Conservation (phyloP, 2,329 filamentous ascomycete species). For the Dissoconium aciculare region DNA sequence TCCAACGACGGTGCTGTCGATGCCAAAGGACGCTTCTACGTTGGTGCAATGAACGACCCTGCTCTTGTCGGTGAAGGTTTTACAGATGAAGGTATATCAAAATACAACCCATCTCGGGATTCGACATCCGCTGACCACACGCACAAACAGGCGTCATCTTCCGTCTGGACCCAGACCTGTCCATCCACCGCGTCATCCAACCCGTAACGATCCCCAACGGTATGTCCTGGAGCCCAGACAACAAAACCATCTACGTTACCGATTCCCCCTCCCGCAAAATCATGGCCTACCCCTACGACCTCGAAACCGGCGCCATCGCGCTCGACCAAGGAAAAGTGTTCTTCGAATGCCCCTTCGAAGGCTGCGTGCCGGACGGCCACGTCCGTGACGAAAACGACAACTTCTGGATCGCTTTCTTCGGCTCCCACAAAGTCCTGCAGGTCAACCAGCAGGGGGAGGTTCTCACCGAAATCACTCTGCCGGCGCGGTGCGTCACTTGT, state of each 20-base stretch:
- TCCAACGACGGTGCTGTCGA: constrained; percentile 75
- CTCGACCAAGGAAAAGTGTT: constrained; percentile 56
- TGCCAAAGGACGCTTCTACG: constrained; percentile 66
- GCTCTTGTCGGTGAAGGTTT: constrained; percentile 15
- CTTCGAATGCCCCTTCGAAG: constrained; percentile 52
- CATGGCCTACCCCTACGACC: constrained; percentile 59
- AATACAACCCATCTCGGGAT: neutral
- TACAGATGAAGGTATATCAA: constrained; percentile 24
- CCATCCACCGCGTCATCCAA: constrained; percentile 44
- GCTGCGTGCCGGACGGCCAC: constrained; percentile 63
- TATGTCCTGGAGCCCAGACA: constrained; percentile 61
- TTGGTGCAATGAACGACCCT: constrained; percentile 80
- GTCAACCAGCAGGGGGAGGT: constrained; percentile 56
- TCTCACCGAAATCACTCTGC: constrained; percentile 58
- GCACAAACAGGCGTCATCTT: constrained; percentile 49
- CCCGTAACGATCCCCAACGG: constrained; percentile 31
- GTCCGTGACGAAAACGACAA: constrained; percentile 71
- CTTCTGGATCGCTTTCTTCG: constrained; percentile 80
- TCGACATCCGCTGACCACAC: constrained; percentile 1
- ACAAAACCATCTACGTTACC: constrained; percentile 66
- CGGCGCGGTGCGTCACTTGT: constrained; percentile 69
- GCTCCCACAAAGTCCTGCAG: constrained; percentile 58
- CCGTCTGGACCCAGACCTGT: constrained; percentile 50
- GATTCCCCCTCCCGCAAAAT: constrained; percentile 60
- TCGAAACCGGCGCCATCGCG: constrained; percentile 46